phyloP scores from a whole-genome alignment of 1,139 yeast genomes.

The Hansenula anomala region DNA sequence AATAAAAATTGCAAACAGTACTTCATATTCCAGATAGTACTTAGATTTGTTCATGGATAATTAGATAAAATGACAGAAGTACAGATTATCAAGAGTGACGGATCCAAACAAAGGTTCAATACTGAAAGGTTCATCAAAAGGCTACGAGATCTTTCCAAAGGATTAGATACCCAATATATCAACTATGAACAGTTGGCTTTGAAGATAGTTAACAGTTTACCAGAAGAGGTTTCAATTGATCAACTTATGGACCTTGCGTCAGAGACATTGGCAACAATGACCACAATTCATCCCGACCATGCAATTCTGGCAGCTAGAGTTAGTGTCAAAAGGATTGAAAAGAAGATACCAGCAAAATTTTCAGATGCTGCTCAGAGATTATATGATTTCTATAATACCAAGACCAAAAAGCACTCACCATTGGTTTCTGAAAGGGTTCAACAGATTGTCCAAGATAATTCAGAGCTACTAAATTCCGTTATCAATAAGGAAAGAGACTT shows the following conservation, averaged over 20 bases:
- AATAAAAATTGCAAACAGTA: neutral
- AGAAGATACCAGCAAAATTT: conserved; percentile 78
- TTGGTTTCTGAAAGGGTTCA: conserved; percentile 69
- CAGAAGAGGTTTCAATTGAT: conserved; percentile 76
- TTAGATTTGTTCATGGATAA: too few relatives aligned
- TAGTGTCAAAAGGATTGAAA: conserved; percentile 87
- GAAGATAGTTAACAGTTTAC: conserved; percentile 54
- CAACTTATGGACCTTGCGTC: conserved; percentile 90
- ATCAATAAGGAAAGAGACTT: conserved; percentile 78
- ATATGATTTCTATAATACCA: conserved; percentile 61
- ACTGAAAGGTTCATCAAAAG: conserved; percentile 1
- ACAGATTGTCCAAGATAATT: conserved; percentile 52
- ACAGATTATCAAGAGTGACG: conserved; percentile 9
- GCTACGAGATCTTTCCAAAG: conserved; percentile 22
- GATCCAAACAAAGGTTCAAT: conserved; percentile 7
- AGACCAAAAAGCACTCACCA: conserved; percentile 59
- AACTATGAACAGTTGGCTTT: conserved; percentile 57
- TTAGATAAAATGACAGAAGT: conserved; percentile 8
- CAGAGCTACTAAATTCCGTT: conserved; percentile 67
- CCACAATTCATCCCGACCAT: conserved; percentile 95
- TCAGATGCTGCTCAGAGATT: conserved; percentile 62
- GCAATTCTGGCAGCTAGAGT: conserved; percentile 93
- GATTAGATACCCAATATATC: conserved; percentile 54
- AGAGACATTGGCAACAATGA: conserved; percentile 96
- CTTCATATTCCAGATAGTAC: too few relatives aligned